These are phyloP conservation scores for Ilyonectria mors-panacis DNA, from an alignment of 2,329 filamentous ascomycete species.

Conservation along the genomic window DNA sequence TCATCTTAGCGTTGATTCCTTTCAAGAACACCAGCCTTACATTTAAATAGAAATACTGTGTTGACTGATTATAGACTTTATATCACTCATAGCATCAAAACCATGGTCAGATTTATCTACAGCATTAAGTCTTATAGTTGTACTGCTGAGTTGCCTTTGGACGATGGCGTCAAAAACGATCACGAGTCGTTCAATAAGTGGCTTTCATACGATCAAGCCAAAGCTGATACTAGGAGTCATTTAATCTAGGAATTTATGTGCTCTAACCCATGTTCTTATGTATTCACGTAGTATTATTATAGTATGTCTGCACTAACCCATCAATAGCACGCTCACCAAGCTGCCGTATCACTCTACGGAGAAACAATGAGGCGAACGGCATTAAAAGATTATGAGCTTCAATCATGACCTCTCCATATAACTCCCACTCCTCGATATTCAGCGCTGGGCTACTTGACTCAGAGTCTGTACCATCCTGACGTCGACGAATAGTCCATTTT, in stretches of 20 bases:
- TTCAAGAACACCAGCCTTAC: conserved; percentile 55
- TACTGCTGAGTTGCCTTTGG: no score
- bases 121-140: no score
- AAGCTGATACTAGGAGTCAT: neutral
- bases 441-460: no score
- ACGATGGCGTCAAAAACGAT: no score
- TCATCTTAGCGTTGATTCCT: conserved; percentile 59
- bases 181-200: no score
- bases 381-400: neutral
- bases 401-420: no score
- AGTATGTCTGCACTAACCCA: neutral
- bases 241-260: neutral
- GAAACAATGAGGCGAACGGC: neutral
- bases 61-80: no score
- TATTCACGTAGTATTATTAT: neutral
- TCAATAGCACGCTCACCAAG: neutral
- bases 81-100: no score
- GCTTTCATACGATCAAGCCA: neutral
- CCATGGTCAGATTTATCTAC: no score
- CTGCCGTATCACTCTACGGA: neutral
- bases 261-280: neutral
- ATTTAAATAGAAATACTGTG: conserved; percentile 40
- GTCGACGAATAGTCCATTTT: conserved; percentile 11
- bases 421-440: no score
- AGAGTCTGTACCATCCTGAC: neutral